Evolutionary conservation across 495 filamentous ascomycete species (phyloP).

Genomic region (Viridothelium virens): DNA sequence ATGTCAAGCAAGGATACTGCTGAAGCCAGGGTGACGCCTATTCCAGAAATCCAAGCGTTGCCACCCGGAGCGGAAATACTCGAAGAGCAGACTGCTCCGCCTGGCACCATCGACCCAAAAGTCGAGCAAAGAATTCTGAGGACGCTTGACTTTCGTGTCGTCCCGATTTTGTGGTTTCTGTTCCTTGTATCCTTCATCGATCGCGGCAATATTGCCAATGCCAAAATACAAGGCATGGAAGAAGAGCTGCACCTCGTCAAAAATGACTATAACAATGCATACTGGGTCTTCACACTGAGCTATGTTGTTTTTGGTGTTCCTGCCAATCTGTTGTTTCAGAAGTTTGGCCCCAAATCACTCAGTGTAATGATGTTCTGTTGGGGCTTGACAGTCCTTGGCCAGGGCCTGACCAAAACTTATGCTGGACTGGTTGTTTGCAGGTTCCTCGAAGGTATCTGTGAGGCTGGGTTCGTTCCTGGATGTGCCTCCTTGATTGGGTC

Average conservation of each 20-base stretch:
- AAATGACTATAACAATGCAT: slow-evolving; percentile 12
- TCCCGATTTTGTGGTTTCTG: slow-evolving; percentile 16
- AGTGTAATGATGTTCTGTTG: slow-evolving; percentile 17
- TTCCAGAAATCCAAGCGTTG: too few relatives aligned
- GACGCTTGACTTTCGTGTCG: slow-evolving; percentile 21
- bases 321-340: slow-evolving; percentile 10
- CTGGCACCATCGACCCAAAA: not conserved
- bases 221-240: slow-evolving; percentile 16
- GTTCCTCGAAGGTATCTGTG: slow-evolving; percentile 21
- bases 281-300: slow-evolving; percentile 12
- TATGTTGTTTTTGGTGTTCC: slow-evolving; percentile 15
- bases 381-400: slow-evolving; percentile 22
- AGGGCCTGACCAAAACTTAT: slow-evolving; percentile 22
- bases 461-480: slow-evolving; percentile 22
- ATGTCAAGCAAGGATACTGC: too few relatives aligned
- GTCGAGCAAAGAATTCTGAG: slow-evolving; percentile 15
- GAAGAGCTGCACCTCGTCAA: slow-evolving; percentile 9
- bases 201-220: slow-evolving; percentile 19
- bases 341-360: slow-evolving; percentile 5
- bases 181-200: slow-evolving; percentile 22
- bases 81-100: not conserved
- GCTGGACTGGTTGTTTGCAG: slow-evolving; percentile 19
- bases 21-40: too few relatives aligned
- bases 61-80: not conserved
- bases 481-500: slow-evolving; percentile 24